phyloP scores from a whole-genome alignment of 192 early-diverging fungal species.

The Spizellomyces sp. region DNA sequence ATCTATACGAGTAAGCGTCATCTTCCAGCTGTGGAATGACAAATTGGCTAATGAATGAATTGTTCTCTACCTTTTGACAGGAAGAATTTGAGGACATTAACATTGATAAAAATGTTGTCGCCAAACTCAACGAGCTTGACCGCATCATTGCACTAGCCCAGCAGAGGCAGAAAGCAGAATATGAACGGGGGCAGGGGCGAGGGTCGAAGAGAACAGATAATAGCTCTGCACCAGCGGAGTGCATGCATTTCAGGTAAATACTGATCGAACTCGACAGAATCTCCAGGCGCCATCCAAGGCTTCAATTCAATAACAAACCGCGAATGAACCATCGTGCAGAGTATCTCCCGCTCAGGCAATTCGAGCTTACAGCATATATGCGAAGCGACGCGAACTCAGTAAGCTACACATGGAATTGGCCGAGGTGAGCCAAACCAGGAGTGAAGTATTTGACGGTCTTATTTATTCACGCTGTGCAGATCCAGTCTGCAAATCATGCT shows the following conservation, averaged over 20 bases:
- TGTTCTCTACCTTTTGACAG: not conserved
- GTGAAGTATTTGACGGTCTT: not conserved
- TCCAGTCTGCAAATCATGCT: not conserved
- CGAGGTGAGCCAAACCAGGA: constrained; percentile 5
- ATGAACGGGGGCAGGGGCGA: not conserved
- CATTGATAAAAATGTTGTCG: constrained; percentile 2
- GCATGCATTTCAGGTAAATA: constrained; percentile 21
- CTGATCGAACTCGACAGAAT: too few relatives aligned
- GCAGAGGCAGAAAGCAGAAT: not conserved
- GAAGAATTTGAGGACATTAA: constrained; percentile 33
- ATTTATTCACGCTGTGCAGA: not conserved
- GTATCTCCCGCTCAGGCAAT: constrained; percentile 18
- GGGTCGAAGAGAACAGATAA: not conserved
- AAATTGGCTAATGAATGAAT: not conserved
- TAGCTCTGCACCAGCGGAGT: not conserved
- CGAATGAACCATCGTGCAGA: not conserved
- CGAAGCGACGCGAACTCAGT: constrained; percentile 15
- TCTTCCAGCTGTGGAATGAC: not conserved
- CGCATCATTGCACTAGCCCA: constrained; percentile 14
- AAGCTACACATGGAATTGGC: constrained; percentile 10
- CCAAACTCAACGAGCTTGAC: constrained; percentile 25
- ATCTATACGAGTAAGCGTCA: constrained; percentile 3
- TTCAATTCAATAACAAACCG: not conserved
- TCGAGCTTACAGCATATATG: constrained; percentile 14
- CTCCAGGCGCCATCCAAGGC: not conserved